Evolutionary conservation across 2,329 filamentous ascomycete species (phyloP).

Genomic region (Phoma sp.): DNA sequence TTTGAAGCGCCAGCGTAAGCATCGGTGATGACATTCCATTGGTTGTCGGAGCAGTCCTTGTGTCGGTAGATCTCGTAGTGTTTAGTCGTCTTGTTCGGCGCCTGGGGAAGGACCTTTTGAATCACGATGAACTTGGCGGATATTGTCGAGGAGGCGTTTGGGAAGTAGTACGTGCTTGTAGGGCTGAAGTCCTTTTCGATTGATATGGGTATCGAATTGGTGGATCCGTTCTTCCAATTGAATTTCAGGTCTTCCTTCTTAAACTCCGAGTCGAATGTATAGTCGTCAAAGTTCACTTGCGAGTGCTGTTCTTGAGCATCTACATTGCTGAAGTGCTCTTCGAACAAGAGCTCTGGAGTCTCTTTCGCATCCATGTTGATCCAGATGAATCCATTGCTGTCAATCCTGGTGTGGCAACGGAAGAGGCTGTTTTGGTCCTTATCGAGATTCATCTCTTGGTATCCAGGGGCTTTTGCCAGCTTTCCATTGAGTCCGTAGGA

Average conservation of each 20-base stretch:
- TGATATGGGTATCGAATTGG: background rate
- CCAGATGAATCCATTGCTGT: constrained; percentile 42
- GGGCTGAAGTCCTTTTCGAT: background rate
- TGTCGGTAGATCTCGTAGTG: constrained; percentile 65
- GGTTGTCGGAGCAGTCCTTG: constrained; percentile 63
- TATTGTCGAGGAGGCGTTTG: background rate
- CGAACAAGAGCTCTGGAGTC: constrained; percentile 24
- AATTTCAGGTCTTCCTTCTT: background rate
- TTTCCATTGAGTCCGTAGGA: constrained; percentile 52
- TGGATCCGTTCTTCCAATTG: constrained; percentile 5
- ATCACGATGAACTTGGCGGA: constrained; percentile 1
- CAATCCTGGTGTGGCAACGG: constrained; percentile 37
- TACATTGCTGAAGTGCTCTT: constrained; percentile 13
- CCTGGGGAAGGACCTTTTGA: background rate
- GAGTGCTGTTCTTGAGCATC: background rate
- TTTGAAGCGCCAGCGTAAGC: constrained; percentile 67
- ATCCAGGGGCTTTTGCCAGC: constrained; percentile 54
- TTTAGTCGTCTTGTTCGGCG: background rate
- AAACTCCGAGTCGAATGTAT: background rate
- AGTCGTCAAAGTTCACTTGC: background rate
- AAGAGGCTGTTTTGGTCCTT: constrained; percentile 41
- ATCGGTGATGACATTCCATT: constrained; percentile 62
- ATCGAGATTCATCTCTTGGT: constrained; percentile 37
- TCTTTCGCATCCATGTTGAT: constrained; percentile 40
- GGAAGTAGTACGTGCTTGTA: background rate